phyloP scores from a whole-genome alignment of 2,329 filamentous ascomycete genomes.

The Piedraia hortae region DNA sequence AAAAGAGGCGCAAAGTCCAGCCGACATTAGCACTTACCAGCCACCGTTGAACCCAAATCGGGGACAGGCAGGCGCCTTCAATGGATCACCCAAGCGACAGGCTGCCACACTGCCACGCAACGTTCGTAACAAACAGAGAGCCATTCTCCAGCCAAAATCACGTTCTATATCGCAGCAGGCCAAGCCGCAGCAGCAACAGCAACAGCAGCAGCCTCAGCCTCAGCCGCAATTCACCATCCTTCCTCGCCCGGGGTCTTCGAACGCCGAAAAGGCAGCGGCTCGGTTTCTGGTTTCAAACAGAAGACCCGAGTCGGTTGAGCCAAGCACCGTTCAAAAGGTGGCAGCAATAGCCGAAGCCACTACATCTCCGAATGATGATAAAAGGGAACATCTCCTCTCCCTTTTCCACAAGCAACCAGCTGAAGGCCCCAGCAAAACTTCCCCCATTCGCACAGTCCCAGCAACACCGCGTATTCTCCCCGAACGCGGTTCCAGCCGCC shows the following conservation, averaged over 20 bases:
- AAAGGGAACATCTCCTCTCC: slow-evolving; percentile 9
- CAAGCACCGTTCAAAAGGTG: slow-evolving; percentile 2
- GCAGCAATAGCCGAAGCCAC: slow-evolving; percentile 2
- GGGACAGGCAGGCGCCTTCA: too few relatives aligned
- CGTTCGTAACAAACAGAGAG: too few relatives aligned
- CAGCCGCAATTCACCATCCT: slow-evolving; percentile 9
- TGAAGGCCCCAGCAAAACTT: slow-evolving; percentile 1
- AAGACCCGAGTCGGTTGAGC: slow-evolving; percentile 5
- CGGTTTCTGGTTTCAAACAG: slow-evolving; percentile 9
- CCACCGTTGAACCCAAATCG: too few relatives aligned
- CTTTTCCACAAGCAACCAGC: slow-evolving; percentile 6
- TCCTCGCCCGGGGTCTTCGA: slow-evolving; percentile 7
- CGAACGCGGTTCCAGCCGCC: slow-evolving; percentile 4
- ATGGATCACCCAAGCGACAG: too few relatives aligned
- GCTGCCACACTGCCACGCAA: too few relatives aligned
- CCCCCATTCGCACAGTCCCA: background rate
- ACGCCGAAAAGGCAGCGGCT: slow-evolving; percentile 3
- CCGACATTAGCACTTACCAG: background rate
- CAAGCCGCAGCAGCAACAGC: slow-evolving; percentile 1
- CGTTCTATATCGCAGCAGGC: background rate
- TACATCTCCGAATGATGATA: slow-evolving; percentile 3
- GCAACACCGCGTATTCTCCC: slow-evolving; percentile 7
- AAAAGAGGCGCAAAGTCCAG: too few relatives aligned
- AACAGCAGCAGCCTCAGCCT: slow-evolving; percentile 3
- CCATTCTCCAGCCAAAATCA: too few relatives aligned